Conservation (phyloP, 495 filamentous ascomycete species). For the Penicillium psychrofluorescens region DNA sequence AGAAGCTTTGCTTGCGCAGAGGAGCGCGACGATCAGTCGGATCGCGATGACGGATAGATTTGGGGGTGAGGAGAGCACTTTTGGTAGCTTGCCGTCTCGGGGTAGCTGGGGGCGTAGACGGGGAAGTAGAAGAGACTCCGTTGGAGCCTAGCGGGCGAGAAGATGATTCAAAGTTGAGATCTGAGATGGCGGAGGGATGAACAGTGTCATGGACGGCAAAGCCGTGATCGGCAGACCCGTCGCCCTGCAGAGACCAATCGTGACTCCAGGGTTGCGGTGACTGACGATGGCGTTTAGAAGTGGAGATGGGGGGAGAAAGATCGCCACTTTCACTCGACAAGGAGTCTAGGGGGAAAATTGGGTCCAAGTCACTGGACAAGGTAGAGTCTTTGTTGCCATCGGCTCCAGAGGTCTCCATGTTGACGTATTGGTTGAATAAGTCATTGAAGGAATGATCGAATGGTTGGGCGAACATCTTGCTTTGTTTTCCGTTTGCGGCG, state of each 20-base stretch:
- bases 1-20: conserved; percentile 38
- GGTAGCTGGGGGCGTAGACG: conserved; percentile 38
- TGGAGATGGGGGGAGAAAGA: conserved; percentile 32
- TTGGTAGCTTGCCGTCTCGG: conserved; percentile 30
- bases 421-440: conserved; percentile 47
- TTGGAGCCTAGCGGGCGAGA: conserved; percentile 14
- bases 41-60: conserved; percentile 35
- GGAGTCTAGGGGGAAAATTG: conserved; percentile 35
- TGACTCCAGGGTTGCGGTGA: conserved; percentile 34
- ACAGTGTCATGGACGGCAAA: conserved; percentile 34
- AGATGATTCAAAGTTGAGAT: conserved; percentile 29
- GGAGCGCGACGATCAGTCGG: conserved; percentile 31
- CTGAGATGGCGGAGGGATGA: conserved; percentile 34
- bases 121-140: conserved; percentile 20
- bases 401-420: conserved; percentile 33
- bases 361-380: conserved; percentile 37
- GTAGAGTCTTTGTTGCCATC: conserved; percentile 38
- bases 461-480: conserved; percentile 40
- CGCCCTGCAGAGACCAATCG: conserved; percentile 35
- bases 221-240: conserved; percentile 20
- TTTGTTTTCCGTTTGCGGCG: conserved; percentile 42
- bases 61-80: conserved; percentile 33
- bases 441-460: conserved; percentile 46
- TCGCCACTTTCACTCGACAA: conserved; percentile 42
- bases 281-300: conserved; percentile 25